These are phyloP conservation scores for Thraustochytrium striatum DNA, from an alignment of 352 stramenopile species.

Conservation along the genomic window DNA sequence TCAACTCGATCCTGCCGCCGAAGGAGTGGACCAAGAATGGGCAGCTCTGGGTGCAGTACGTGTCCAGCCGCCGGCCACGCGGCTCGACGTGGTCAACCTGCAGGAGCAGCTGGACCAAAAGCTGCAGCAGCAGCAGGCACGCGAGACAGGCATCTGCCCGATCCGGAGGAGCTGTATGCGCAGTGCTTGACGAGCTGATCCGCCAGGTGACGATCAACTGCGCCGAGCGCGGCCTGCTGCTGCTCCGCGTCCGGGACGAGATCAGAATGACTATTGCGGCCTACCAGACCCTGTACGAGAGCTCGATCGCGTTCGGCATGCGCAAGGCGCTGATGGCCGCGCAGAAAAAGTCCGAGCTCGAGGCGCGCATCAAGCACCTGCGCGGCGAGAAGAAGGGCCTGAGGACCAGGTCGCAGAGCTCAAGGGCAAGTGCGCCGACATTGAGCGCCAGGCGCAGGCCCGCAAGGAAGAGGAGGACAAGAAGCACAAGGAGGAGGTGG, in stretches of 20 bases:
- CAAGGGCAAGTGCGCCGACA: slow-evolving; percentile 55
- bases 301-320: slow-evolving; percentile 84
- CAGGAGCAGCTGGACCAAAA: slow-evolving; percentile 79
- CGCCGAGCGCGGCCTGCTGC: slow-evolving; percentile 75
- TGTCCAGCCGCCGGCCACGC: slow-evolving; percentile 77
- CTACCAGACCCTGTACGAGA: slow-evolving; percentile 87
- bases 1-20: slow-evolving; percentile 82
- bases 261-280: slow-evolving; percentile 83
- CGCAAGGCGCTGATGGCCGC: slow-evolving; percentile 85
- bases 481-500: slow-evolving; percentile 74
- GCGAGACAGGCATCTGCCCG: slow-evolving; percentile 83
- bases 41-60: slow-evolving; percentile 85
- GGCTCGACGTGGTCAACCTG: slow-evolving; percentile 83
- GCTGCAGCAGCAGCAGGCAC: slow-evolving; percentile 79
- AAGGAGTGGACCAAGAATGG: slow-evolving; percentile 80
- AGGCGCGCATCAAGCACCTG: slow-evolving; percentile 72
- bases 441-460: slow-evolving; percentile 55
- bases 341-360: slow-evolving; percentile 79
- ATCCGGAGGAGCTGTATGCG: slow-evolving; percentile 83
- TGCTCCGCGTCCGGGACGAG: slow-evolving; percentile 81
- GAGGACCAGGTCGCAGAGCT: slow-evolving; percentile 69
- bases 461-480: slow-evolving; percentile 69
- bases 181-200: slow-evolving; percentile 86
- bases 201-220: slow-evolving; percentile 87
- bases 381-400: slow-evolving; percentile 72